A percentile compares a stretch with the other conserved stretches of the same genome.
Evolutionary conservation across 768 basidiomycete genomes (phyloP).

Genomic region (Rhodotorula taiwanensis): DNA sequence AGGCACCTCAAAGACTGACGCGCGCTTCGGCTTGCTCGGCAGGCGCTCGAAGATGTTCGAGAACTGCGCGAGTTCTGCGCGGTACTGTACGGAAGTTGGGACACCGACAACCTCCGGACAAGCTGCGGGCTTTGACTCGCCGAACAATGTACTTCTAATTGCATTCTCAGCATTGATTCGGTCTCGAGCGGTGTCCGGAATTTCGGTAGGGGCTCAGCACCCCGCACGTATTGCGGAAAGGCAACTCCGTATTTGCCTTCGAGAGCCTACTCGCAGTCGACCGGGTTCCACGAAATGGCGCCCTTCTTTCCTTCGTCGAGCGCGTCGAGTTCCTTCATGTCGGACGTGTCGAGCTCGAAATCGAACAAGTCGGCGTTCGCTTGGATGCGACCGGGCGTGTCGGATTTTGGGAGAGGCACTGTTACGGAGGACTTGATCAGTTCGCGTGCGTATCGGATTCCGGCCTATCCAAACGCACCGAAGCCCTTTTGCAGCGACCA

Average conservation of each 20-base stretch:
- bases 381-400: slow-evolving; percentile 60
- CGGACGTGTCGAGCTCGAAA: slow-evolving; percentile 61
- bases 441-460: too few species aligned
- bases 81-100: slow-evolving; percentile 64
- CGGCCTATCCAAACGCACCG: slow-evolving; percentile 8
- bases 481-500: slow-evolving; percentile 50
- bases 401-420: slow-evolving; percentile 75
- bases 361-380: slow-evolving; percentile 65
- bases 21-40: background rate
- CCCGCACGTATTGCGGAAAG: too few species aligned
- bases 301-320: slow-evolving; percentile 69
- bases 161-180: background rate
- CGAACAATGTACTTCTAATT: background rate
- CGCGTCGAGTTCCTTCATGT: slow-evolving; percentile 59
- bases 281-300: slow-evolving; percentile 76
- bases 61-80: slow-evolving; percentile 66
- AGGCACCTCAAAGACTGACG: background rate
- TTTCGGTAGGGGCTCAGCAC: too few species aligned
- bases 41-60: slow-evolving; percentile 59
- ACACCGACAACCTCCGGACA: slow-evolving; percentile 43
- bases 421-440: background rate
- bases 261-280: slow-evolving; percentile 20
- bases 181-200: too few species aligned
- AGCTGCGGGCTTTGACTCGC: background rate
- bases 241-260: too few species aligned